Base-by-base conservation (phyloP, 805 yeast genomes). In the Lipomyces anomalus region DNA sequence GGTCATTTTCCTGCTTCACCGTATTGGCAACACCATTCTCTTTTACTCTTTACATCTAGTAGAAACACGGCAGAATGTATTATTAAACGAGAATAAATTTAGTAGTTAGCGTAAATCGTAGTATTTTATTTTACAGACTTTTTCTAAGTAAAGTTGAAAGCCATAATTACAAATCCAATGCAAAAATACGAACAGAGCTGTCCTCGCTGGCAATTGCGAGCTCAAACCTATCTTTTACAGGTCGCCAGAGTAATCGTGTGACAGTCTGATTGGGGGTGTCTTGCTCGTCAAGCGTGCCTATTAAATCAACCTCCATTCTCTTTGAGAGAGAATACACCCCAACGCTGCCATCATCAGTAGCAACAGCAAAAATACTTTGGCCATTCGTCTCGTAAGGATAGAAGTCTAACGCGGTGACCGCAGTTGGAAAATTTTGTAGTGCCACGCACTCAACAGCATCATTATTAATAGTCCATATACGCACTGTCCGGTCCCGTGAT, bases 401-500 rank as follows among this genome's bases (percentile, higher is more conserved):
- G 22, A 53, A 42, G 22, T 46, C 55, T 11, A 52, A 37, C 1
- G 57, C 57, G 3, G 57, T 53, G 7, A 49, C 57, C 6, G 57
- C 52, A 17, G 39, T 47, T 3, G 40, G 47, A n/a, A 44, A 30
- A 26, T 43, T 44, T 22, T 36, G 29, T 4, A 38, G 38, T 1
- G 72, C 57, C 3, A 65, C 55, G 1, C 69, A 61, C 28, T 69
- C 46, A n/a, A 56, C 66, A 35, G 71, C 73, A 1, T 40, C 50
- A 2, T 42, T 46, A 1, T 59, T 64, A 3, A 77, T 63, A 39
- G 66, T 66, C 96, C 96, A 89, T 16, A 80, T 67, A 59, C 84
- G 85, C 40, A 89, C 62, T 2, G 79, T 74, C 59, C 81, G 84
- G 63, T 92, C 98, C 63, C 98, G 77, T 2, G 58, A 52, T 26